phyloP scores from a whole-genome alignment of 495 filamentous ascomycete species.

The Daldinia loculata region DNA sequence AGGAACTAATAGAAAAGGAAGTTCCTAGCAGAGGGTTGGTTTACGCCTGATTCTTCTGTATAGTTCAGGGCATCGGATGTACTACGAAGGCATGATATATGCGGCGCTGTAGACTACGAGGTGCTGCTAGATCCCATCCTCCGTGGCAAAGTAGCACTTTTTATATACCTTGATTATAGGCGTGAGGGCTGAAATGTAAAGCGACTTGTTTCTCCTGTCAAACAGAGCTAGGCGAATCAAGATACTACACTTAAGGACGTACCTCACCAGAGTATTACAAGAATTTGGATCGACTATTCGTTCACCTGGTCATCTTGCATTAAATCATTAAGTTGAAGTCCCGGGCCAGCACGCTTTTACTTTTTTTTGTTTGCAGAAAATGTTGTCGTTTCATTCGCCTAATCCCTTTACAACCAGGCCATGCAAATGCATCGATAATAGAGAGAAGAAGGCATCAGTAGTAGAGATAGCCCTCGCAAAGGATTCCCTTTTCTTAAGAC shows the following conservation, averaged over 20 bases:
- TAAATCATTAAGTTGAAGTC: not conserved
- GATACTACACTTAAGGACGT: not conserved
- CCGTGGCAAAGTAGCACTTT: too few species aligned
- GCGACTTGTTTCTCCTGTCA: too few species aligned
- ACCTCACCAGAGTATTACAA: not conserved
- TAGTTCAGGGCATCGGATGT: too few species aligned
- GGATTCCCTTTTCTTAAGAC: conserved; percentile 44
- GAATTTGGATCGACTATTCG: not conserved
- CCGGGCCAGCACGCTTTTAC: not conserved
- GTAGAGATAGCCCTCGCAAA: conserved; percentile 40
- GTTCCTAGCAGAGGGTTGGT: not conserved
- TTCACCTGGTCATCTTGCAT: not conserved
- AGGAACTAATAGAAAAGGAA: not conserved
- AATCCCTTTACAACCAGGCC: conserved; percentile 50
- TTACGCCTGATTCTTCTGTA: not conserved
- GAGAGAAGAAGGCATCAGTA: conserved; percentile 36
- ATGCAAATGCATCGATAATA: conserved; percentile 51
- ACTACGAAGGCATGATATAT: too few species aligned
- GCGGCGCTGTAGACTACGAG: too few species aligned
- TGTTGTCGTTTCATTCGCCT: conserved; percentile 50
- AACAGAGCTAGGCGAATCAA: not conserved
- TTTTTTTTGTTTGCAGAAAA: conserved; percentile 30
- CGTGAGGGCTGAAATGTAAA: too few species aligned
- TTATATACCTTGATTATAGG: too few species aligned
- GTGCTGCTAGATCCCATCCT: too few species aligned